Evolutionary conservation across 2,329 filamentous ascomycete genomes (phyloP), one percentile per base, ranked within the genome.

Genomic region (Penicillium rolfsii): DNA sequence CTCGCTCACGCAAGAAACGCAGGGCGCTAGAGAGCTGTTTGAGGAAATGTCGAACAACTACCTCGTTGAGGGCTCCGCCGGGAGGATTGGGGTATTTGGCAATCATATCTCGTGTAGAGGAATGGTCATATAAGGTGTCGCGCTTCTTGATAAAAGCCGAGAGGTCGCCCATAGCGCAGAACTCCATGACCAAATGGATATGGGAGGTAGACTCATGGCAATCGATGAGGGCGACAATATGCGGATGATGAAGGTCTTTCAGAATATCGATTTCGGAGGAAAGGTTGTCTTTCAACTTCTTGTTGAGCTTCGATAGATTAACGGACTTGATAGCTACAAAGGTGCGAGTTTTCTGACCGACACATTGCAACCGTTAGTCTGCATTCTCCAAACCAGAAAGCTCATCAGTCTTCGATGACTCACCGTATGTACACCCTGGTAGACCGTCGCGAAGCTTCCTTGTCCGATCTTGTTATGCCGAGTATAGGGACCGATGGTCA

Each of bases 131-230:
- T 49, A 97, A 85, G 73, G 89, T 91, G 62, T 94, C 88, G 62
- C 94, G 87, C 80, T 95, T 96, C 83, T 95, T 96, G 80, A 99
- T 97, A 78, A 99, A 98, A 57, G 94, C 84, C 11, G 95, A 96
- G 60, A 99, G 80, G 74, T 99, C 95, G 24, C 95, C 94, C 43
- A 99, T 85, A 74, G 96, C 92, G 80, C 95, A 98, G 79, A 96
- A 98, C 80, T 99, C 95, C 94, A 98, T 99, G 65, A 98, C 89
- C 60, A 99, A 85, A 79, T 99, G 95, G 79, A 98, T 97, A 73
- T 96, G 91, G 24, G 89, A 89, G 3, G 87, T 82, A 0, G 91
- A 90, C 77, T 98, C 93, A 76, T 94, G 85, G 80, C 93, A 97
- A 79, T 97, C 92, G 81, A 97, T 93, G 52, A 99, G 88, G 69